These are phyloP conservation scores for Millerozyma miso DNA, from an alignment of 805 yeast species.

Conservation along the genomic window DNA sequence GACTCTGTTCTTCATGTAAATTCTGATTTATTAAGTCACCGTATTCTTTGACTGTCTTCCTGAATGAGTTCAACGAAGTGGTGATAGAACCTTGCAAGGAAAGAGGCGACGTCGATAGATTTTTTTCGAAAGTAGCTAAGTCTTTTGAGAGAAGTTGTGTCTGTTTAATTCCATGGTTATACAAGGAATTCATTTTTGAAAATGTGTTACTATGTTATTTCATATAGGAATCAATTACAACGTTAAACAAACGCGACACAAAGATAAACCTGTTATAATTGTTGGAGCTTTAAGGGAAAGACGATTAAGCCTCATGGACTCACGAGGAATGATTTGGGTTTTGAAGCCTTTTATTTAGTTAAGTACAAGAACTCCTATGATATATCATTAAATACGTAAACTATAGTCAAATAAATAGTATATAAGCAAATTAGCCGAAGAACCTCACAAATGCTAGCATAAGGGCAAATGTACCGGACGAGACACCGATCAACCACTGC, in stretches of 20 bases:
- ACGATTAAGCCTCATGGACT: too few species aligned
- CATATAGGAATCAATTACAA: background rate
- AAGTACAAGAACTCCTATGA: background rate
- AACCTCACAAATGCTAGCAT: conserved; percentile 88
- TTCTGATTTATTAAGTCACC: conserved; percentile 57
- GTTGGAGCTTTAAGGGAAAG: too few species aligned
- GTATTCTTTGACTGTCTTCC: conserved; percentile 72
- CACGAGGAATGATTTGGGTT: too few species aligned
- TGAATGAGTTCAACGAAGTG: conserved; percentile 73
- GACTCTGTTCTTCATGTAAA: conserved; percentile 48
- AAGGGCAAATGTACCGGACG: conserved; percentile 96
- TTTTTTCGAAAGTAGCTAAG: conserved; percentile 58
- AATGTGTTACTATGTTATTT: background rate
- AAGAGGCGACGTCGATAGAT: conserved; percentile 65
- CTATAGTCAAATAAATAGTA: background rate
- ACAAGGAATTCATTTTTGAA: conserved; percentile 63
- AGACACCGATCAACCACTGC: conserved; percentile 98
- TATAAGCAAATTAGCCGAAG: conserved; percentile 41
- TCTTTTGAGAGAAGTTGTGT: conserved; percentile 69
- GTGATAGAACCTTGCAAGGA: conserved; percentile 74
- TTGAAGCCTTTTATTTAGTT: too few species aligned
- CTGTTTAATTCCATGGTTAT: conserved; percentile 87
- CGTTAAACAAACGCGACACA: background rate
- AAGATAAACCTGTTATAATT: background rate
- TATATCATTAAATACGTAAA: background rate